Conservation (phyloP, 495 filamentous ascomycete genomes). For the Neurospora tetraspora region DNA sequence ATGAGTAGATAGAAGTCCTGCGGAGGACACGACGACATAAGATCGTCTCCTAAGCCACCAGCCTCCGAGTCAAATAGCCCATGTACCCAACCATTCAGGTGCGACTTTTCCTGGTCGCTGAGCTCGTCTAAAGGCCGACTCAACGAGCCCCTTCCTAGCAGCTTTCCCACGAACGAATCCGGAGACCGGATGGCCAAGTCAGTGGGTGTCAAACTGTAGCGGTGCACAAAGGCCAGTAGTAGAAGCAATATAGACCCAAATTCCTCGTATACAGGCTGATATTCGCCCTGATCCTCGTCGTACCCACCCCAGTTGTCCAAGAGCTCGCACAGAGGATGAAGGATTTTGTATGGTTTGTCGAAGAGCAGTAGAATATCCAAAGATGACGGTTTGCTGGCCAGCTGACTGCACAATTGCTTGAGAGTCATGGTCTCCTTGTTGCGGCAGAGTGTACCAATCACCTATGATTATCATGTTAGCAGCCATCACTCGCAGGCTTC, state of each 20-base stretch:
- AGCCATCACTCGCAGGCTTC: not conserved
- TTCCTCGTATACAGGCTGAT: conserved; percentile 94
- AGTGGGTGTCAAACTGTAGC: conserved; percentile 59
- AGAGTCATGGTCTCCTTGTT: conserved; percentile 87
- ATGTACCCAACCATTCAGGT: conserved; percentile 74
- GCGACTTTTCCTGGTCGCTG: conserved; percentile 60
- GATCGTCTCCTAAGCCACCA: conserved; percentile 64
- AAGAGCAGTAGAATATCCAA: conserved; percentile 85
- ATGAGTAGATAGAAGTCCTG: conserved; percentile 93
- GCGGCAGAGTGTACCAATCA: conserved; percentile 66
- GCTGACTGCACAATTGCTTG: conserved; percentile 69
- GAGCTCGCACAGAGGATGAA: conserved; percentile 75
- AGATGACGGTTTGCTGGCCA: conserved; percentile 66
- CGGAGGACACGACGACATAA: conserved; percentile 84
- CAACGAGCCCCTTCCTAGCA: conserved; percentile 56
- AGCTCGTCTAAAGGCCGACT: conserved; percentile 56
- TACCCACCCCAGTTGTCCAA: conserved; percentile 77
- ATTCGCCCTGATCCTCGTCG: conserved; percentile 90
- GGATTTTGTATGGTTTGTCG: conserved; percentile 59
- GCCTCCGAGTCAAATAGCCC: conserved; percentile 79
- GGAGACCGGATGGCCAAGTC: conserved; percentile 53
- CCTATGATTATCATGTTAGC: conserved; percentile 30
- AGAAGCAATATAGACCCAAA: conserved; percentile 84
- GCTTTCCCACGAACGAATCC: conserved; percentile 67
- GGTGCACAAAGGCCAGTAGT: conserved; percentile 70